Conservation (phyloP, 805 yeast genomes). For the Yarrowia deformans region DNA sequence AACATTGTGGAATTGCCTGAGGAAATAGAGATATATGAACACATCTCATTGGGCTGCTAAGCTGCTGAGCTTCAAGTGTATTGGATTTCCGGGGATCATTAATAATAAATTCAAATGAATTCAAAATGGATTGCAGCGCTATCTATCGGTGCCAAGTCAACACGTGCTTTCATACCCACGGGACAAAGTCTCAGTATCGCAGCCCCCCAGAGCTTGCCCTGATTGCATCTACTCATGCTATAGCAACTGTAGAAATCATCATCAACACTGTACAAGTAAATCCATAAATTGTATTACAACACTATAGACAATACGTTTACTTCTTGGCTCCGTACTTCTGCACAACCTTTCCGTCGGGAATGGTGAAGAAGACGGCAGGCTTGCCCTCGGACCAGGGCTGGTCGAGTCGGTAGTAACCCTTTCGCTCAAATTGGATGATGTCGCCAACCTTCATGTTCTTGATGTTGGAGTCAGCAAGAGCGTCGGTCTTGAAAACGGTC, state of each 20-base stretch:
- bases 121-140: too few species aligned
- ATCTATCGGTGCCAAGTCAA: neutral
- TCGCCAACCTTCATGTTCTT: slow-evolving; percentile 82
- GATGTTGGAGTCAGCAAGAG: slow-evolving; percentile 81
- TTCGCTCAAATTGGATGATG: slow-evolving; percentile 93
- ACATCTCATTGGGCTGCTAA: too few species aligned
- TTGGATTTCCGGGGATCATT: neutral
- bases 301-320: neutral
- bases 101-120: too few species aligned
- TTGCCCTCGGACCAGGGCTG: slow-evolving; percentile 59
- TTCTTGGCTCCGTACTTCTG: slow-evolving; percentile 75
- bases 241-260: too few species aligned
- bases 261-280: too few species aligned
- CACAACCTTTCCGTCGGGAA: slow-evolving; percentile 92
- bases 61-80: neutral
- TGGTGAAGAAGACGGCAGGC: slow-evolving; percentile 82
- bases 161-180: neutral
- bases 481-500: slow-evolving; percentile 82
- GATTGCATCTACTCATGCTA: too few species aligned
- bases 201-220: neutral
- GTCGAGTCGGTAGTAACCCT: slow-evolving; percentile 92
- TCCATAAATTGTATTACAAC: neutral
- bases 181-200: neutral
- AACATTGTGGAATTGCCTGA: too few species aligned
- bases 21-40: too few species aligned